Evolutionary conservation across 768 basidiomycete genomes (phyloP).

Genomic region (Termitomyces sp.): DNA sequence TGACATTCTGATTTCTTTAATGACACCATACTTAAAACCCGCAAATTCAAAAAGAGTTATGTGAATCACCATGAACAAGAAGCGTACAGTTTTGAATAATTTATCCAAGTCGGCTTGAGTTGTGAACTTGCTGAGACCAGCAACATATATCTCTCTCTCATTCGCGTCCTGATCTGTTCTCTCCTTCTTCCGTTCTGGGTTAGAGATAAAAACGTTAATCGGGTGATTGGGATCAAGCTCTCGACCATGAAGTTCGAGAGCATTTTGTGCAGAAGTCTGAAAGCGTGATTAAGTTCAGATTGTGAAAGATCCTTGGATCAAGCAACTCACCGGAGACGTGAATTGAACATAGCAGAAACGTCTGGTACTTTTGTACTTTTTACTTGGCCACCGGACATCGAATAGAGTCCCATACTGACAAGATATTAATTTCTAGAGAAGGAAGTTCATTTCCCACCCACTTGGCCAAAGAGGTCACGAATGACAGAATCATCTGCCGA

Average conservation of each 20-base stretch:
- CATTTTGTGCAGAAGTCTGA: conserved; percentile 63
- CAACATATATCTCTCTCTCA: conserved; percentile 82
- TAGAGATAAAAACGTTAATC: conserved; percentile 81
- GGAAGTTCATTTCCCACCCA: conserved; percentile 25
- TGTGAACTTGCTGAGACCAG: conserved; percentile 76
- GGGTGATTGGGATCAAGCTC: conserved; percentile 66
- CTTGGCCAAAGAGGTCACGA: conserved; percentile 73
- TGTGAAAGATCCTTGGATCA: not conserved
- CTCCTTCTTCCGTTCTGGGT: conserved; percentile 85
- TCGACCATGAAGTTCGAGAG: conserved; percentile 74
- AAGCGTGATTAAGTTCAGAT: too few relatives aligned
- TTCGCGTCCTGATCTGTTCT: conserved; percentile 86
- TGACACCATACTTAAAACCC: conserved; percentile 60
- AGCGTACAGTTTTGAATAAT: conserved; percentile 69
- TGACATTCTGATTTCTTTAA: conserved; percentile 80
- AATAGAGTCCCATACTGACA: conserved; percentile 83
- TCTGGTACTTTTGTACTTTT: conserved; percentile 87
- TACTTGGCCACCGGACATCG: conserved; percentile 97
- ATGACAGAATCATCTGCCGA: conserved; percentile 72
- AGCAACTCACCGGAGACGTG: conserved; percentile 66
- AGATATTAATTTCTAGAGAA: not conserved
- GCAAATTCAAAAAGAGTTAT: not conserved
- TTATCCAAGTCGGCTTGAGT: conserved; percentile 74
- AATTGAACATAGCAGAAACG: conserved; percentile 96
- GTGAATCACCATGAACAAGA: not conserved